Evolutionary conservation across 1,139 yeast species (phyloP).

Genomic region (Geotrichum restrictum): DNA sequence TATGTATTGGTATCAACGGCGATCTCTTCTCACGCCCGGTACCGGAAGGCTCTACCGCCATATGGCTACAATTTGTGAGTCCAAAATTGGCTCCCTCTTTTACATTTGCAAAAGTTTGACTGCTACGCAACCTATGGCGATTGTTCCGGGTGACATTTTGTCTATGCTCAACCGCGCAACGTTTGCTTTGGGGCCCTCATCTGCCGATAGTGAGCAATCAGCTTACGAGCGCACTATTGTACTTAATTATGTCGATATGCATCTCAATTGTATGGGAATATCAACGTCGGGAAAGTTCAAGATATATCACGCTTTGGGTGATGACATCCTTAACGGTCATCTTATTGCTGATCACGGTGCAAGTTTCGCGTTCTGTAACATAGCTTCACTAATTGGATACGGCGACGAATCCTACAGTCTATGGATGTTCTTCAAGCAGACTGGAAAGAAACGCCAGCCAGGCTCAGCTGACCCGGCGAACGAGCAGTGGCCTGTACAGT

Average conservation of each 20-base stretch:
- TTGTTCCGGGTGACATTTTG: background rate
- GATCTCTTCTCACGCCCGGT: constrained; percentile 33
- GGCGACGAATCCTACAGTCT: constrained; percentile 25
- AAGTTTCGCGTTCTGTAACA: constrained; percentile 31
- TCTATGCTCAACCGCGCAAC: constrained; percentile 1
- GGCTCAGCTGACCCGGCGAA: background rate
- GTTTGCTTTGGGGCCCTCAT: background rate
- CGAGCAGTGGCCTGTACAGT: background rate
- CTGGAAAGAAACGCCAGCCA: background rate
- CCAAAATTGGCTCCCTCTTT: constrained; percentile 33
- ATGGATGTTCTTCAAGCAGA: constrained; percentile 13
- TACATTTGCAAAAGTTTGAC: constrained; percentile 35
- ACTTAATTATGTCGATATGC: background rate
- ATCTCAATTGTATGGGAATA: constrained; percentile 1
- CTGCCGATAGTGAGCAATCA: background rate
- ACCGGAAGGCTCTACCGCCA: constrained; percentile 37
- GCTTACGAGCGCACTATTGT: background rate
- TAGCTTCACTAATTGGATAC: constrained; percentile 30
- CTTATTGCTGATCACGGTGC: constrained; percentile 25
- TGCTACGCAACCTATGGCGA: constrained; percentile 28
- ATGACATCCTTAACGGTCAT: background rate
- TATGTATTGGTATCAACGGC: constrained; percentile 35
- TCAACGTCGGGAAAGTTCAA: background rate
- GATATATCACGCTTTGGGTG: background rate
- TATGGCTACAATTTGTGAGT: constrained; percentile 31